phyloP scores from a whole-genome alignment of 768 basidiomycete species.

The Clitopilus passeckerianus region DNA sequence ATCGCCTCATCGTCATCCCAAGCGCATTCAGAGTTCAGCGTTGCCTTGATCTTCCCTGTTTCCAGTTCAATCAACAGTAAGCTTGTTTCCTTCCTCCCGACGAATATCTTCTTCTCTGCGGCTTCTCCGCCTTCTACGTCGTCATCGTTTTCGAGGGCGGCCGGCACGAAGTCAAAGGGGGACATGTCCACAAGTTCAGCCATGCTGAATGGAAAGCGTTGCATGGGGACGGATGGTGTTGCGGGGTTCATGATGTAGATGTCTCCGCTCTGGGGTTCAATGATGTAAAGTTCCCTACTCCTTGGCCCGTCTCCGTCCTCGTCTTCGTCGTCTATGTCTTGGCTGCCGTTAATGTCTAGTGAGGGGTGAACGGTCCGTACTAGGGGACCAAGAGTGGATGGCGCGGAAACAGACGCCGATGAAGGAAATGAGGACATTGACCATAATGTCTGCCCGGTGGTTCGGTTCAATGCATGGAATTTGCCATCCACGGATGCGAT shows the following conservation, averaged over 20 bases:
- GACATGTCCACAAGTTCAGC: constrained; percentile 90
- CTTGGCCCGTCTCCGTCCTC: constrained; percentile 24
- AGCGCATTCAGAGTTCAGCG: constrained; percentile 71
- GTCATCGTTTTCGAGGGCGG: constrained; percentile 34
- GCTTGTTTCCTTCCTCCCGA: constrained; percentile 69
- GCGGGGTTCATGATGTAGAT: constrained; percentile 71
- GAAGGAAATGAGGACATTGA: constrained; percentile 69
- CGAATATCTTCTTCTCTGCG: neutral
- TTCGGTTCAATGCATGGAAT: constrained; percentile 89
- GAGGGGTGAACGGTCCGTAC: constrained; percentile 58
- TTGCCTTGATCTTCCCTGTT: constrained; percentile 75
- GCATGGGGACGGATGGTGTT: constrained; percentile 61
- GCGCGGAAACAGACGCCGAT: constrained; percentile 30
- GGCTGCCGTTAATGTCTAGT: constrained; percentile 40
- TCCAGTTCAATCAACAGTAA: constrained; percentile 69
- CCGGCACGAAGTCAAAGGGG: constrained; percentile 55
- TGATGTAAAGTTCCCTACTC: constrained; percentile 70
- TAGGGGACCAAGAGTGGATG: constrained; percentile 64
- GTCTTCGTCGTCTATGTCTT: constrained; percentile 47
- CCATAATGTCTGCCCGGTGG: constrained; percentile 81
- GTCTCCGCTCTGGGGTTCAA: constrained; percentile 92
- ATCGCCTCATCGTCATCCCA: constrained; percentile 54
- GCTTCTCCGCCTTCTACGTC: constrained; percentile 23
- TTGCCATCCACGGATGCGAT: constrained; percentile 93
- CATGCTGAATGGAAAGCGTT: constrained; percentile 90